A percentile compares a stretch with the other conserved stretches of the same genome.
phyloP scores from a whole-genome alignment of 2,329 filamentous ascomycete species.

The Colletotrichum cereale region DNA sequence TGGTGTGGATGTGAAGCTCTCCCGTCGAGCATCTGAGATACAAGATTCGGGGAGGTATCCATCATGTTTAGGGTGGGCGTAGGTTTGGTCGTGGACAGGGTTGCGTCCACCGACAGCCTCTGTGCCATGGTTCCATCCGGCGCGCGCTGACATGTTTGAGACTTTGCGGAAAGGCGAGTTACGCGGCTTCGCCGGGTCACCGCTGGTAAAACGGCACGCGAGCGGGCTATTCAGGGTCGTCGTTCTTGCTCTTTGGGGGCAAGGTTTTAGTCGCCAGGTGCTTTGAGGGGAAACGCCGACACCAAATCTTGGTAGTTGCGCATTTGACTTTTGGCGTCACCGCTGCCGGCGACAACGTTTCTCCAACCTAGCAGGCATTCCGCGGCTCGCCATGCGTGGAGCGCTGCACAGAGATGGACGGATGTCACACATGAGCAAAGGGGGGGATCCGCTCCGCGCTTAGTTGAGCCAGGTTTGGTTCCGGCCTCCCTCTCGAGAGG shows the following conservation, averaged over 20 bases:
- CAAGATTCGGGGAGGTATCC: slow-evolving; percentile 31
- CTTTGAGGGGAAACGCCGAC: neutral
- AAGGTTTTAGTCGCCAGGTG: slow-evolving; percentile 19
- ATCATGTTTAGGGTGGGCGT: slow-evolving; percentile 19
- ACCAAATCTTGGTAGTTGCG: neutral
- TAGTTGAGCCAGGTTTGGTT: slow-evolving; percentile 4
- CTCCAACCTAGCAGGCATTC: neutral
- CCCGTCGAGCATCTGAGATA: slow-evolving; percentile 8
- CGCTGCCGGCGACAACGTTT: neutral
- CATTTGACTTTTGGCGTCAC: slow-evolving; percentile 12
- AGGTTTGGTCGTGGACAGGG: neutral
- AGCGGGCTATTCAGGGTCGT: neutral
- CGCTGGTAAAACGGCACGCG: neutral
- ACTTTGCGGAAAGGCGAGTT: slow-evolving; percentile 20
- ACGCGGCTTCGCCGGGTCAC: slow-evolving; percentile 16
- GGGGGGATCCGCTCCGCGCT: slow-evolving; percentile 17
- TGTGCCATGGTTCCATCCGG: slow-evolving; percentile 18
- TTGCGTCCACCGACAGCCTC: slow-evolving; percentile 11
- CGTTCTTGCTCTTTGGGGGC: neutral
- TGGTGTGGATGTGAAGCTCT: neutral
- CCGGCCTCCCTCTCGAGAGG: neutral
- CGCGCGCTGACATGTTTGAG: slow-evolving; percentile 30
- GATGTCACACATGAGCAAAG: slow-evolving; percentile 12
- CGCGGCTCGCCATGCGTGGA: slow-evolving; percentile 12
- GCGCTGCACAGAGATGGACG: slow-evolving; percentile 8